Conservation (phyloP, 1,139 yeast species). For the Yamadazyma spencermartinsiae region DNA sequence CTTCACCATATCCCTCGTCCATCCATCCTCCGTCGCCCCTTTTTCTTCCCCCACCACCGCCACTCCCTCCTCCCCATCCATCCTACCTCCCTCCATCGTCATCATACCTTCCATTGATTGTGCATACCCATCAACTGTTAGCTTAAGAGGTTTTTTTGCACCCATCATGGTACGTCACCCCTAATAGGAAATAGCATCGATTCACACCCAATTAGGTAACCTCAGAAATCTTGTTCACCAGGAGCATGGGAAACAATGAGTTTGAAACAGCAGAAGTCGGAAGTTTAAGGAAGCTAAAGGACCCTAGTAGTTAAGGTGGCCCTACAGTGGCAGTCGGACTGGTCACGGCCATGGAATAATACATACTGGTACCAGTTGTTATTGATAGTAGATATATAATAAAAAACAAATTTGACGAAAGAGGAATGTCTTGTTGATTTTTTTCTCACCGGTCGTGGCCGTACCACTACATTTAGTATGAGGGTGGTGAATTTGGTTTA, state of each 20-base stretch:
- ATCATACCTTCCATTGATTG: background rate
- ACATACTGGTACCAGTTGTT: slow-evolving; percentile 1
- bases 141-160: slow-evolving; percentile 20
- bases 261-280: too few species aligned
- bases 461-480: too few species aligned
- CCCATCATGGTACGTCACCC: slow-evolving; percentile 14
- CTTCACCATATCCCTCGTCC: slow-evolving; percentile 1
- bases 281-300: too few species aligned
- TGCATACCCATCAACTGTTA: background rate
- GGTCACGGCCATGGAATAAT: background rate
- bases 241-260: slow-evolving; percentile 1
- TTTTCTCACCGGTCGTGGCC: slow-evolving; percentile 6
- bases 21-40: slow-evolving; percentile 3
- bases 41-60: background rate
- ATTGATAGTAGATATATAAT: slow-evolving; percentile 1
- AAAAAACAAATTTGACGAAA: slow-evolving; percentile 13
- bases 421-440: slow-evolving; percentile 14
- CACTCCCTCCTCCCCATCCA: background rate
- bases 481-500: too few species aligned
- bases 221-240: slow-evolving; percentile 13
- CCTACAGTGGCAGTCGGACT: too few species aligned
- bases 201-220: slow-evolving; percentile 29
- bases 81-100: background rate
- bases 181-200: slow-evolving; percentile 24
- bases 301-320: too few species aligned